Conservation (phyloP, 768 basidiomycete genomes). For the Agrocybe chaxingu region DNA sequence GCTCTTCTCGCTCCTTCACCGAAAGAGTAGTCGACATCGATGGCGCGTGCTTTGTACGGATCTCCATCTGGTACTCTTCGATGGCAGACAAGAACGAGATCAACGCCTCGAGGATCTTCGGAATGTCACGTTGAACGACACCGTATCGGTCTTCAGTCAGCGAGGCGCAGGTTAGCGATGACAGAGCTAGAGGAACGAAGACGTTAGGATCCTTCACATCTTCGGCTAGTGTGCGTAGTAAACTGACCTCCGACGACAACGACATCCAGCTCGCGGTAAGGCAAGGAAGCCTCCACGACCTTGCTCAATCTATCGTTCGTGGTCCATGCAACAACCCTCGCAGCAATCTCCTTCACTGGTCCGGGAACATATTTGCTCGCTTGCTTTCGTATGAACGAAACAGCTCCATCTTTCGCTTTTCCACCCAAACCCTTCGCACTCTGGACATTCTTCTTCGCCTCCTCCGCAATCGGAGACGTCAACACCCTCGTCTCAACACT, state of each 20-base stretch:
- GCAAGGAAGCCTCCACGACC: constrained; percentile 51
- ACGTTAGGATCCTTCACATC: background rate
- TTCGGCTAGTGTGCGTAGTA: background rate
- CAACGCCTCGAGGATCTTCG: constrained; percentile 76
- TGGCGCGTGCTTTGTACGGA: constrained; percentile 38
- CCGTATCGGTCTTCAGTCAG: constrained; percentile 80
- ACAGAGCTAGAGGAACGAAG: constrained; percentile 47
- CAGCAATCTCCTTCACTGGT: constrained; percentile 21
- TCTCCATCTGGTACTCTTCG: constrained; percentile 59
- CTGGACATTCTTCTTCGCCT: constrained; percentile 17
- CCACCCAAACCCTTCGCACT: constrained; percentile 9
- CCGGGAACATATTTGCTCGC: constrained; percentile 26
- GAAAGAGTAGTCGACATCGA: constrained; percentile 32
- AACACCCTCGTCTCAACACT: constrained; percentile 18
- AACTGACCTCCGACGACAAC: constrained; percentile 58
- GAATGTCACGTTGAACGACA: constrained; percentile 81
- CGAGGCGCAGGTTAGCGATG: constrained; percentile 67
- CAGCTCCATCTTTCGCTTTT: constrained; percentile 4
- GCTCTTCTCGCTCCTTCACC: constrained; percentile 31
- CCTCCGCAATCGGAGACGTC: constrained; percentile 16
- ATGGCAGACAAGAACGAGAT: constrained; percentile 62
- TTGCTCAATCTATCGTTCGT: constrained; percentile 49
- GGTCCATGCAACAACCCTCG: constrained; percentile 49
- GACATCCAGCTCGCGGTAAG: constrained; percentile 60
- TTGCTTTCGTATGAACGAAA: constrained; percentile 1